phyloP scores from a whole-genome alignment of 176 grass and related monocot species.

The Olyra latifolia region DNA sequence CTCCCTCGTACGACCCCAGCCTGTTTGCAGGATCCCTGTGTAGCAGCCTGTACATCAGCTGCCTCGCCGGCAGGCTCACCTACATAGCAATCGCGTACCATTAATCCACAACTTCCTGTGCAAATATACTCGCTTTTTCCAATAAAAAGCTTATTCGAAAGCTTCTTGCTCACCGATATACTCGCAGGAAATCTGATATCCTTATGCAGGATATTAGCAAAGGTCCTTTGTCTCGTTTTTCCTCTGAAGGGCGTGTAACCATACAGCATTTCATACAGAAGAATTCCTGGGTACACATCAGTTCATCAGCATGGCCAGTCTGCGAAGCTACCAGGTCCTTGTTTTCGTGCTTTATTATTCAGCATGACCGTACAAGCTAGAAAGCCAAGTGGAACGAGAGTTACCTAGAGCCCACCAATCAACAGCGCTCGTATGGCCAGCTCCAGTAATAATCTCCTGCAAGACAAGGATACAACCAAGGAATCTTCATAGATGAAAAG shows the following conservation, averaged over 20 bases:
- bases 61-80: constrained; percentile 69
- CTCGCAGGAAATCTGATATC: constrained; percentile 85
- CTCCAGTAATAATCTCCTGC: constrained; percentile 89
- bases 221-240: constrained; percentile 89
- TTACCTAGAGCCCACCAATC: constrained; percentile 97
- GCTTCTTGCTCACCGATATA: constrained; percentile 39
- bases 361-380: not conserved
- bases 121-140: not conserved
- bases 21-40: constrained; percentile 79
- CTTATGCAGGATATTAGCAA: constrained; percentile 91
- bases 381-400: not conserved
- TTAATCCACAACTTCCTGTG: not conserved
- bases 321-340: not conserved
- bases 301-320: not conserved
- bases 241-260: constrained; percentile 94
- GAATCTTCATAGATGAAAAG: not conserved
- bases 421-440: constrained; percentile 88
- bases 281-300: constrained; percentile 49
- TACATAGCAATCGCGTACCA: not conserved
- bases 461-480: constrained; percentile 32
- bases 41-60: constrained; percentile 74
- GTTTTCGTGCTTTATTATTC: not conserved
- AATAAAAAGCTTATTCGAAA: not conserved
- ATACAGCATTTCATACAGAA: constrained; percentile 97
- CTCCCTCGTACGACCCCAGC: constrained; percentile 67